Evolutionary conservation across 2,329 filamentous ascomycete species (phyloP).

Genomic region (Epichloe hybrida): DNA sequence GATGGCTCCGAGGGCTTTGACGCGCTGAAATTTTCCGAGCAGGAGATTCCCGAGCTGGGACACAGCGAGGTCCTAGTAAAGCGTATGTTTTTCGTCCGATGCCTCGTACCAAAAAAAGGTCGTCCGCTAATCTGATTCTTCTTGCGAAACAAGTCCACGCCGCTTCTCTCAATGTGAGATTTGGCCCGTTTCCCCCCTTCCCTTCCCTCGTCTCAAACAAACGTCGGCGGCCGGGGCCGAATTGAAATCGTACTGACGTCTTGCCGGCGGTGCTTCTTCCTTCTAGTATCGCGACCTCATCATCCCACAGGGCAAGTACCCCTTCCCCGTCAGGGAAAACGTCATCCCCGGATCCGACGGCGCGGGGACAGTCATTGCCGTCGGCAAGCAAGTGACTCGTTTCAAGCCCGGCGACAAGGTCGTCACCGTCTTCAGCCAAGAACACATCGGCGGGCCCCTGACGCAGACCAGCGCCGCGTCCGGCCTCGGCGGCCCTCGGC

Average conservation of each 20-base stretch:
- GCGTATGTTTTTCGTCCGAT: constrained; percentile 12
- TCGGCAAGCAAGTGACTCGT: constrained; percentile 33
- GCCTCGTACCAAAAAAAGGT: no score
- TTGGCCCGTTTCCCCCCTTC: not conserved
- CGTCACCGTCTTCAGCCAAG: constrained; percentile 48
- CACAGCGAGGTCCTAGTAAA: constrained; percentile 63
- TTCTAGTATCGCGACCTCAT: constrained; percentile 31
- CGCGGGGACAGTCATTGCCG: constrained; percentile 37
- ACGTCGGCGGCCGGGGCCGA: not conserved
- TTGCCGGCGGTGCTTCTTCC: not conserved
- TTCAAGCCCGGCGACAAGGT: constrained; percentile 41
- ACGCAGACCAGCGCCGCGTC: constrained; percentile 24
- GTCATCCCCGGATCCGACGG: constrained; percentile 39
- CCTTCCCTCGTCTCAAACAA: not conserved
- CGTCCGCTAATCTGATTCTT: not conserved
- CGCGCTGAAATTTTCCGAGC: constrained; percentile 39
- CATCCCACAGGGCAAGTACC: constrained; percentile 29
- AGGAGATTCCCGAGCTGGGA: constrained; percentile 46
- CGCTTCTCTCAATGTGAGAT: constrained; percentile 34
- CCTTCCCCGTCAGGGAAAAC: constrained; percentile 19
- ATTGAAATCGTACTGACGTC: not conserved
- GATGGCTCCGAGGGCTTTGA: constrained; percentile 40
- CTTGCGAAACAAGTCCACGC: constrained; percentile 25
- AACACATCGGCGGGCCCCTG: constrained; percentile 33
- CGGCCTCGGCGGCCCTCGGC: constrained; percentile 53